Evolutionary conservation across 208 protist genomes (phyloP).

Genomic region (Balamuthia mandrillaris): DNA sequence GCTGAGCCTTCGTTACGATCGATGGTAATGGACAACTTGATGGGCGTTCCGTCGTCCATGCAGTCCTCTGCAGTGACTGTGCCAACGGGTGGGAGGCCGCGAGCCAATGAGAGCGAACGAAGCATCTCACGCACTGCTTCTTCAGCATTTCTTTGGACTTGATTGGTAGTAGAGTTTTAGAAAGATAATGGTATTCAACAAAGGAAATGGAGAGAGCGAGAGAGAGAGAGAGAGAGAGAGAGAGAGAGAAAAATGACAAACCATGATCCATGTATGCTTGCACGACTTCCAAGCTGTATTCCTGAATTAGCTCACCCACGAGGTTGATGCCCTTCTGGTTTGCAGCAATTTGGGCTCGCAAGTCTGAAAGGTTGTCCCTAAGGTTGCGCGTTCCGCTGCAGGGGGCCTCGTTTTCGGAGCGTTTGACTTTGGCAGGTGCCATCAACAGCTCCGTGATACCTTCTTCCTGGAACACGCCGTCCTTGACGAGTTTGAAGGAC

Average conservation of each 20-base stretch:
- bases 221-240: constrained; percentile 54
- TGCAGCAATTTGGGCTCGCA: constrained; percentile 71
- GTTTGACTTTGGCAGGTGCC: constrained; percentile 68
- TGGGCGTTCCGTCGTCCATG: constrained; percentile 92
- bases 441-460: constrained; percentile 79
- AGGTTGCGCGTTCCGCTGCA: constrained; percentile 74
- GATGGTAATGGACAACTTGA: constrained; percentile 79
- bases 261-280: constrained; percentile 90
- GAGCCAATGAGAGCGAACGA: constrained; percentile 58
- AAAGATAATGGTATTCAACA: background rate
- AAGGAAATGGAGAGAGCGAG: constrained; percentile 43
- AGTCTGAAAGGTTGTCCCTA: constrained; percentile 87
- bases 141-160: constrained; percentile 80
- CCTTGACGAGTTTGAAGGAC: constrained; percentile 84
- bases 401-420: background rate
- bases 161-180: constrained; percentile 19
- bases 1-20: constrained; percentile 72
- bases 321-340: constrained; percentile 87
- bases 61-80: constrained; percentile 71
- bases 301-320: constrained; percentile 79
- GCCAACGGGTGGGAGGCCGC: constrained; percentile 25
- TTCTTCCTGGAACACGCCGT: constrained; percentile 82
- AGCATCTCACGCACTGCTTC: constrained; percentile 84
- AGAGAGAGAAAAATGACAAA: background rate
- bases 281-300: constrained; percentile 81